Conservation (phyloP, 2,329 filamentous ascomycete species). For the Coniochaeta sp. region DNA sequence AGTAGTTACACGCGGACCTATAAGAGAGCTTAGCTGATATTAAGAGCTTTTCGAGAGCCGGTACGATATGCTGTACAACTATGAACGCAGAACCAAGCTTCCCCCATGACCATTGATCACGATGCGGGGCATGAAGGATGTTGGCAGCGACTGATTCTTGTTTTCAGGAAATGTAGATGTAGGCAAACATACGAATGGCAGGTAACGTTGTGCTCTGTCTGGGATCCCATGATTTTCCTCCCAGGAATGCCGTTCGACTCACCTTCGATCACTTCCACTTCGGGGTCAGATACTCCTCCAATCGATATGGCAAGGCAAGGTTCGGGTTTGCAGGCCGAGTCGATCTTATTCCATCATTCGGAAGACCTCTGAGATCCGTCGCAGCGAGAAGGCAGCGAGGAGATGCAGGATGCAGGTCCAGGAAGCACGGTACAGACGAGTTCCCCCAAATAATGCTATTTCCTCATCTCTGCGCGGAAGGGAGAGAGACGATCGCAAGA, state of each 20-base stretch:
- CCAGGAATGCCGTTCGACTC: not conserved
- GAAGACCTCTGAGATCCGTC: not conserved
- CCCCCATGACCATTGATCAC: not conserved
- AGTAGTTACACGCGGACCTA: not conserved
- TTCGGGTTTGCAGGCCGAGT: not conserved
- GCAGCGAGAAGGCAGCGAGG: not conserved
- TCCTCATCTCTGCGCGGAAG: not conserved
- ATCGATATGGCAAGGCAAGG: not conserved
- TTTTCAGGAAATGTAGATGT: not conserved
- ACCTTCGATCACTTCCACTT: not conserved
- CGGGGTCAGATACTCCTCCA: not conserved
- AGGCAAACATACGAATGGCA: not conserved
- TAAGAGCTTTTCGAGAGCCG: not conserved
- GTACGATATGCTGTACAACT: not conserved
- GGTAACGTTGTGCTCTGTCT: not conserved
- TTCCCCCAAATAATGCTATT: not conserved
- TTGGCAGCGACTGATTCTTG: not conserved
- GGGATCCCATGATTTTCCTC: not conserved
- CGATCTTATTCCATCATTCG: not conserved
- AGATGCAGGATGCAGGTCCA: not conserved
- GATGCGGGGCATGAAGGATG: not conserved
- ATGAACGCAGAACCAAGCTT: not conserved
- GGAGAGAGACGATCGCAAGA: not conserved
- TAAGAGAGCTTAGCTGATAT: constrained; percentile 1
- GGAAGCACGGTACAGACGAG: not conserved